Percentiles rank a stretch among this genome's conserved stretches.
Conservation (phyloP, 495 filamentous ascomycete genomes). For the Podospora appendiculata region DNA sequence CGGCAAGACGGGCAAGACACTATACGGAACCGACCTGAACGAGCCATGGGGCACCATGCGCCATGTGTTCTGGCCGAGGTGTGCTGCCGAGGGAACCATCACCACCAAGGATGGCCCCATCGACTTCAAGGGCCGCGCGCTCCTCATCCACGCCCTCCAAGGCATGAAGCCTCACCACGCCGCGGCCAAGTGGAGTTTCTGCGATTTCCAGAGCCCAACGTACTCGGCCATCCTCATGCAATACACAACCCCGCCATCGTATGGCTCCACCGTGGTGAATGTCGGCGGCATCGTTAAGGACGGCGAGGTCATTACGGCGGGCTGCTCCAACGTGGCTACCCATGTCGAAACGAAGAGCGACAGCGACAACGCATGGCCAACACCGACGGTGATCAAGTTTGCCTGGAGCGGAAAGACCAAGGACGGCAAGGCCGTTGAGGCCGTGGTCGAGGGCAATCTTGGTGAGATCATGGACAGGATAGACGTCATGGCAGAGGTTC, state of each 20-base stretch:
- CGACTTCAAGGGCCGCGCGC: slow-evolving; percentile 69
- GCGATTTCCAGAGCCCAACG: slow-evolving; percentile 79
- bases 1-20: slow-evolving; percentile 77
- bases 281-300: slow-evolving; percentile 78
- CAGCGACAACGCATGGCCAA: slow-evolving; percentile 77
- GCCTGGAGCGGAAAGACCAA: slow-evolving; percentile 71
- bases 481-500: slow-evolving; percentile 94
- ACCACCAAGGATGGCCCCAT: slow-evolving; percentile 76
- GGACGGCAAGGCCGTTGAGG: slow-evolving; percentile 64
- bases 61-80: slow-evolving; percentile 90
- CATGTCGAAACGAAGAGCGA: slow-evolving; percentile 67
- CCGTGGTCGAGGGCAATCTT: slow-evolving; percentile 59
- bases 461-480: slow-evolving; percentile 73
- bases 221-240: slow-evolving; percentile 93
- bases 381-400: slow-evolving; percentile 67
- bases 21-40: slow-evolving; percentile 74
- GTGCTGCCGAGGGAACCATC: slow-evolving; percentile 70
- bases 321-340: slow-evolving; percentile 48
- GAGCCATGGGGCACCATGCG: slow-evolving; percentile 89
- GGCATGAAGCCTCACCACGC: slow-evolving; percentile 99
- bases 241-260: slow-evolving; percentile 90
- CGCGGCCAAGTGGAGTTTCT: slow-evolving; percentile 88
- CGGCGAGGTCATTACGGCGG: slow-evolving; percentile 69
- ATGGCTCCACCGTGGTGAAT: slow-evolving; percentile 79
- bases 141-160: slow-evolving; percentile 79